phyloP scores from a whole-genome alignment of 2,329 filamentous ascomycete genomes.

The Cryphonectria radicalis region DNA sequence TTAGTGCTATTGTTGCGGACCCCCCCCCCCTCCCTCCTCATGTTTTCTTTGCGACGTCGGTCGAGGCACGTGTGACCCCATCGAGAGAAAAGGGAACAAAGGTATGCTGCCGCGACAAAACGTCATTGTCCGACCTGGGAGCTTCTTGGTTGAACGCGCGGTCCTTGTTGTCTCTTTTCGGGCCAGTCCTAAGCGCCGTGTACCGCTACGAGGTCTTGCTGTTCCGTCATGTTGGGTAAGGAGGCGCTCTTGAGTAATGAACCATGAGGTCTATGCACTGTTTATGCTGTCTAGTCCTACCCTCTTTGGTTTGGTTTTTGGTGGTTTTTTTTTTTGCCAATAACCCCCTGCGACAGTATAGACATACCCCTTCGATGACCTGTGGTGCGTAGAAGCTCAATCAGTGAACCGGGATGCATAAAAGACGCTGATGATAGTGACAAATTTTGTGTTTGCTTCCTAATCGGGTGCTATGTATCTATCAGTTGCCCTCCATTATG shows the following conservation, averaged over 20 bases:
- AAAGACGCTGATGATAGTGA: not conserved
- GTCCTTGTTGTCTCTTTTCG: not conserved
- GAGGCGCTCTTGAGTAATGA: too few species aligned
- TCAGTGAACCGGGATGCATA: not conserved
- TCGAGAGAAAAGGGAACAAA: not conserved
- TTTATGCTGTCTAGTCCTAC: not conserved
- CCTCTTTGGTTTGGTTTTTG: too few species aligned
- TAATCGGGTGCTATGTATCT: not conserved
- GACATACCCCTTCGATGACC: too few species aligned
- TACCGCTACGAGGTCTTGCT: not conserved
- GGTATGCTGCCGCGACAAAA: not conserved
- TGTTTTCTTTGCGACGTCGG: not conserved
- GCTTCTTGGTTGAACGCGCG: not conserved
- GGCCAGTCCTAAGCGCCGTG: not conserved
- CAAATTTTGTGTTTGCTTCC: not conserved
- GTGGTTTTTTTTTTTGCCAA: too few species aligned
- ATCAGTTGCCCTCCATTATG: not conserved
- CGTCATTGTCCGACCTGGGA: not conserved
- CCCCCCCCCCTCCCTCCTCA: too few species aligned
- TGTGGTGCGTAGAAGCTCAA: not conserved
- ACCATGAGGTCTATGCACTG: not conserved
- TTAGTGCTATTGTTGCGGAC: not conserved
- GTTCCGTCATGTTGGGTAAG: not conserved
- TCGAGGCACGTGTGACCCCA: conserved; percentile 4
- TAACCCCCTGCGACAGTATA: too few species aligned